Percentiles rank a stretch among this genome's conserved stretches.
Conservation (phyloP, 108 stramenopile genomes). For the Discostella pseudostelligera region DNA sequence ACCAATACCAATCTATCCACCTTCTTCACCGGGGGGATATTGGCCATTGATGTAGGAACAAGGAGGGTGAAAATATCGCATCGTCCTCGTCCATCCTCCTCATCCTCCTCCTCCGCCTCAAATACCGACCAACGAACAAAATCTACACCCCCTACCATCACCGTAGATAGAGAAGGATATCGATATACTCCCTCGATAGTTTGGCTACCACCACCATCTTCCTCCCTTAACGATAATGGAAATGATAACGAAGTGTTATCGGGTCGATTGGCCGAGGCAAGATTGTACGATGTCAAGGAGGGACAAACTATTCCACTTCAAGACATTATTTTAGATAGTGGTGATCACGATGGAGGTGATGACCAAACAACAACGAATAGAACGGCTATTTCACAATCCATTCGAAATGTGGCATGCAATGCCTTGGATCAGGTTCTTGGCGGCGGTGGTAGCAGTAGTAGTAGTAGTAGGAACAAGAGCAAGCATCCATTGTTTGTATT, state of each 20-base stretch:
- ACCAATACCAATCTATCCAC: background rate
- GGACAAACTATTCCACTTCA: background rate
- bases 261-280: slow-evolving; percentile 40
- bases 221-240: slow-evolving; percentile 1
- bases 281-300: slow-evolving; percentile 19
- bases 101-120: background rate
- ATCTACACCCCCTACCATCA: slow-evolving; percentile 31
- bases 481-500: slow-evolving; percentile 31
- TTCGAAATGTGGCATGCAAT: slow-evolving; percentile 26
- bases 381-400: slow-evolving; percentile 5
- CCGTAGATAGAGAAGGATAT: slow-evolving; percentile 63
- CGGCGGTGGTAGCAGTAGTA: slow-evolving; percentile 2
- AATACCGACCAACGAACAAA: background rate
- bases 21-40: slow-evolving; percentile 44
- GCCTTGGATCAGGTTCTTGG: slow-evolving; percentile 40
- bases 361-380: background rate
- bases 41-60: slow-evolving; percentile 78
- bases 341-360: slow-evolving; percentile 1
- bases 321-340: background rate
- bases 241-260: slow-evolving; percentile 14
- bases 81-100: background rate
- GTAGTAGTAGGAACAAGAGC: background rate
- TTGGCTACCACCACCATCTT: slow-evolving; percentile 41
- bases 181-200: slow-evolving; percentile 48
- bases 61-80: slow-evolving; percentile 60